Evolutionary conservation across 1,139 yeast genomes (phyloP).

Genomic region (Pichia sp.): DNA sequence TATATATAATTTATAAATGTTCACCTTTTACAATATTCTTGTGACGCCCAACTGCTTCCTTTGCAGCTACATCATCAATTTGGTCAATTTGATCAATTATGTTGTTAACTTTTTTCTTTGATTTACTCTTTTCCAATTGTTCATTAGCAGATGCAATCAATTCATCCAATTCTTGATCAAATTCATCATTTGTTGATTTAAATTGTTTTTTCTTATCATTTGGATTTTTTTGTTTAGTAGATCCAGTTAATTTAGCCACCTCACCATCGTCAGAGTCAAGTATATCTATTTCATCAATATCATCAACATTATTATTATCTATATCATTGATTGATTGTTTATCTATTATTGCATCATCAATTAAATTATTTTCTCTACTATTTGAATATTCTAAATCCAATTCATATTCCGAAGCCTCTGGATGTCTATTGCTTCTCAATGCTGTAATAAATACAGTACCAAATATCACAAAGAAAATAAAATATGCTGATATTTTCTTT

Average conservation of each 20-base stretch:
- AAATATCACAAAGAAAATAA: constrained; percentile 12
- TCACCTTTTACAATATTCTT: constrained; percentile 7
- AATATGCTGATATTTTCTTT: constrained; percentile 12
- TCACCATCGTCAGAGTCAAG: constrained; percentile 14
- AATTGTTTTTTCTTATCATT: not conserved
- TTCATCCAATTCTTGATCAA: constrained; percentile 8
- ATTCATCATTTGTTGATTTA: not conserved
- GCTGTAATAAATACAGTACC: constrained; percentile 11
- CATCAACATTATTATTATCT: not conserved
- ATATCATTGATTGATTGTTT: not conserved
- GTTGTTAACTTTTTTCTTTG: not conserved
- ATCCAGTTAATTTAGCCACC: not conserved
- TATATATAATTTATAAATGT: not conserved
- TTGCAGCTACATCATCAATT: constrained; percentile 1
- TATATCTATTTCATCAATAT: constrained; percentile 9
- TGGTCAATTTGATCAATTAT: not conserved
- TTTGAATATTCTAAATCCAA: constrained; percentile 7
- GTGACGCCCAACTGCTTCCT: constrained; percentile 3
- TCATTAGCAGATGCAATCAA: constrained; percentile 4
- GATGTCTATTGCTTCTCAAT: constrained; percentile 3
- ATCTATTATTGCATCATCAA: constrained; percentile 3
- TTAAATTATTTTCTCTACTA: constrained; percentile 6
- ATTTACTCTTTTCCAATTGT: not conserved
- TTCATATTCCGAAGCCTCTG: constrained; percentile 8
- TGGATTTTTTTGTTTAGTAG: not conserved